Conservation (phyloP, 345 rosid genomes). For the Passiflora organensis region DNA sequence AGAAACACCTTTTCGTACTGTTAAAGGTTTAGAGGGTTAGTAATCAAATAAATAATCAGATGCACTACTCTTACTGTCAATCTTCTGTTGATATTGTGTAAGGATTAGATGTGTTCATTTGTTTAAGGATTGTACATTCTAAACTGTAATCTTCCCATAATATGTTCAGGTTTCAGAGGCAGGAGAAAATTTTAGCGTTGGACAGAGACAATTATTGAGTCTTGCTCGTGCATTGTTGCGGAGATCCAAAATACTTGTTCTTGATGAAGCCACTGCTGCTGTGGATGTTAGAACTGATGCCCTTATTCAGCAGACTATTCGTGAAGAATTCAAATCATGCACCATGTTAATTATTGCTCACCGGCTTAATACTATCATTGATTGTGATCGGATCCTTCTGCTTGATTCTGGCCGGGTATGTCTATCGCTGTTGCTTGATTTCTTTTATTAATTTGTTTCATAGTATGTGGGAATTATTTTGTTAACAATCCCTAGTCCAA, state of each 20-base stretch:
- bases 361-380: conserved; percentile 92
- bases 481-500: too few relatives aligned
- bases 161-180: conserved; percentile 73
- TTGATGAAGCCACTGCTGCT: conserved; percentile 99
- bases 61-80: too few relatives aligned
- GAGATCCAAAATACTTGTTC: conserved; percentile 94
- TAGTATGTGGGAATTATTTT: too few relatives aligned
- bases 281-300: conserved; percentile 99
- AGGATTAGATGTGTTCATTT: too few relatives aligned
- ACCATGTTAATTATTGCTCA: conserved; percentile 98
- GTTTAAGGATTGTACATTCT: not conserved
- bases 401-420: conserved; percentile 90
- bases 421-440: not conserved
- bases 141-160: conserved; percentile 9
- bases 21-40: too few relatives aligned
- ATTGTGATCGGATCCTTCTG: conserved; percentile 81
- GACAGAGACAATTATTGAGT: conserved; percentile 93
- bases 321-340: conserved; percentile 93
- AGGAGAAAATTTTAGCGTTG: conserved; percentile 97
- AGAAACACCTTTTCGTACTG: too few relatives aligned
- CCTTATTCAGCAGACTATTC: conserved; percentile 91
- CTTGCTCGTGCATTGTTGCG: conserved; percentile 95
- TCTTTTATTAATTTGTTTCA: not conserved
- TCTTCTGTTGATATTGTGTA: too few relatives aligned
- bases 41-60: too few relatives aligned